These are phyloP conservation scores for Tylopilus felleus DNA, from an alignment of 768 basidiomycete genomes.

Conservation along the genomic window DNA sequence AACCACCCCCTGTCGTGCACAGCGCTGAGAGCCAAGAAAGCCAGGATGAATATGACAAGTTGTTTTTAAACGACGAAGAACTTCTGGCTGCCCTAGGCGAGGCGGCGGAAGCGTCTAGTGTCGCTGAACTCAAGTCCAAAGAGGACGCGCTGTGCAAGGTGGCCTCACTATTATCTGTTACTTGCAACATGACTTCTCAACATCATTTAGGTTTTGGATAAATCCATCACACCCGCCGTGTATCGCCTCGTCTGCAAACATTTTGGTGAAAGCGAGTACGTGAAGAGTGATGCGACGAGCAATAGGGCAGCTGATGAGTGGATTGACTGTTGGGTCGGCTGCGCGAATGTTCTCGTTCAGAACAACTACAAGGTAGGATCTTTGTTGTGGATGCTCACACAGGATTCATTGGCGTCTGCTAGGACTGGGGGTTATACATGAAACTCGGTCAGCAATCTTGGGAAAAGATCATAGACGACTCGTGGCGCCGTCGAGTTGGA, in stretches of 20 bases:
- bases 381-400: not conserved
- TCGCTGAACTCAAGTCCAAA: slow-evolving; percentile 34
- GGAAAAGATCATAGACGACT: slow-evolving; percentile 49
- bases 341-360: slow-evolving; percentile 57
- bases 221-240: slow-evolving; percentile 48
- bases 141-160: slow-evolving; percentile 55
- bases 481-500: slow-evolving; percentile 55
- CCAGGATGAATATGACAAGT: slow-evolving; percentile 68
- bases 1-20: slow-evolving; percentile 28
- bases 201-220: slow-evolving; percentile 44
- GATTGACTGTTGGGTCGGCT: slow-evolving; percentile 74
- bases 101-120: slow-evolving; percentile 20
- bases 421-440: slow-evolving; percentile 66
- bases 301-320: slow-evolving; percentile 47
- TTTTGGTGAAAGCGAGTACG: slow-evolving; percentile 35
- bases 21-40: slow-evolving; percentile 58
- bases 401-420: not conserved
- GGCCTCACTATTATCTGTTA: slow-evolving; percentile 7
- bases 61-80: slow-evolving; percentile 59
- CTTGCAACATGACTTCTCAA: not conserved
- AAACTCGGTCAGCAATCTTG: slow-evolving; percentile 50
- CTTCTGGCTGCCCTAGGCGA: slow-evolving; percentile 52
- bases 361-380: slow-evolving; percentile 41
- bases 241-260: slow-evolving; percentile 52
- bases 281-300: slow-evolving; percentile 19